phyloP scores from a whole-genome alignment of 345 rosid species.

The Aquilaria sinensis region DNA sequence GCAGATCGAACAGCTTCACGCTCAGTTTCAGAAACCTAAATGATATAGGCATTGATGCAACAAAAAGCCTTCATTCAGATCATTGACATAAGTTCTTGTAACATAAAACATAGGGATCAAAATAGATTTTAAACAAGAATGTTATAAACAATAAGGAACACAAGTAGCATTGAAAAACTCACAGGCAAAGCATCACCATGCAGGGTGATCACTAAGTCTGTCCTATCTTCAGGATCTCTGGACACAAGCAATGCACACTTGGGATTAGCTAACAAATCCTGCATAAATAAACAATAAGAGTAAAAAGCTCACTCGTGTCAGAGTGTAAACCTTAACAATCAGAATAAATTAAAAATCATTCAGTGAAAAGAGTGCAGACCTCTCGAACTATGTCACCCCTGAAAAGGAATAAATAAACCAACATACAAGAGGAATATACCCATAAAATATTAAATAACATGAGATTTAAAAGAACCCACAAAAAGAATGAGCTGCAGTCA shows the following conservation, averaged over 20 bases:
- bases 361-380: background rate
- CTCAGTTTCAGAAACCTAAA: constrained; percentile 66
- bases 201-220: constrained; percentile 73
- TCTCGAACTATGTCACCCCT: background rate
- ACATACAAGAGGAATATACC: too few relatives aligned
- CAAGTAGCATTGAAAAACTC: constrained; percentile 20
- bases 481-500: too few relatives aligned
- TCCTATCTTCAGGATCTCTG: constrained; percentile 83
- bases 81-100: background rate
- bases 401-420: too few relatives aligned
- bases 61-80: background rate
- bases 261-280: constrained; percentile 78
- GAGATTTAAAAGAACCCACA: too few relatives aligned
- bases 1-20: constrained; percentile 55
- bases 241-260: constrained; percentile 87
- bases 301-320: background rate
- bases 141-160: background rate
- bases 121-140: background rate
- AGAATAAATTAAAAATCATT: constrained; percentile 3
- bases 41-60: constrained; percentile 6
- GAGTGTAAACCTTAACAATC: background rate
- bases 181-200: constrained; percentile 87
- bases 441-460: too few relatives aligned
- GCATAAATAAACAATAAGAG: constrained; percentile 17
- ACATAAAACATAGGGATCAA: background rate